A percentile compares a stretch with the other conserved stretches of the same genome.
Evolutionary conservation across 805 yeast species (phyloP).

Genomic region (Saccharomycopsis synnaedendra): DNA sequence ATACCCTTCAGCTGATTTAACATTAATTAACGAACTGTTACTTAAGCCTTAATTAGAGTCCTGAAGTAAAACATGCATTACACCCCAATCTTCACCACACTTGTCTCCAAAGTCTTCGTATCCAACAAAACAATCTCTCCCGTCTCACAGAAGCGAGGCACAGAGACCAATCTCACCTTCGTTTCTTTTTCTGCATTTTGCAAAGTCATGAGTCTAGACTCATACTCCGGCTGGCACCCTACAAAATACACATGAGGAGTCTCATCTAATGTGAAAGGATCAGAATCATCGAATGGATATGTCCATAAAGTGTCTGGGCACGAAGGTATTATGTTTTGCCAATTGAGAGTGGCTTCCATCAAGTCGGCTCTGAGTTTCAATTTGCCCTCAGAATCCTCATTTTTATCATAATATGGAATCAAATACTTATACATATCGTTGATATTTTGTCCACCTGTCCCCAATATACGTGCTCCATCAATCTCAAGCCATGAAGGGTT

Average conservation of each 20-base stretch:
- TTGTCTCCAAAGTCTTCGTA: conserved; percentile 42
- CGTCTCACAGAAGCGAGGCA: conserved; percentile 61
- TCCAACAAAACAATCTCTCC: conserved; percentile 59
- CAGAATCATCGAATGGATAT: conserved; percentile 65
- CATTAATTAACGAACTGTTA: not conserved
- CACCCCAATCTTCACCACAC: conserved; percentile 27
- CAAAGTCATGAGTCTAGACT: conserved; percentile 29
- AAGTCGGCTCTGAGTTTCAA: conserved; percentile 34
- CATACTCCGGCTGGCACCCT: conserved; percentile 70
- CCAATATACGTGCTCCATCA: conserved; percentile 47
- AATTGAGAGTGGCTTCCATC: conserved; percentile 56
- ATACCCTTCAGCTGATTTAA: not conserved
- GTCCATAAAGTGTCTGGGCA: conserved; percentile 94
- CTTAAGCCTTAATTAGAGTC: not conserved
- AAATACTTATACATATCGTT: conserved; percentile 65
- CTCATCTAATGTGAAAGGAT: conserved; percentile 73
- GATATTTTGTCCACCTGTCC: conserved; percentile 78
- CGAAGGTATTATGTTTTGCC: conserved; percentile 89
- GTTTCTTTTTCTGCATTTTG: conserved; percentile 14
- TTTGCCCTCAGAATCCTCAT: not conserved
- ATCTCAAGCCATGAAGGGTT: conserved; percentile 70
- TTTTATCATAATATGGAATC: conserved; percentile 26
- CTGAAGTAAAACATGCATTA: not conserved
- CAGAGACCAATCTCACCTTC: conserved; percentile 41
- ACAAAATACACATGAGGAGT: conserved; percentile 81